Percentiles rank a stretch among this genome's conserved stretches.
Conservation (phyloP, 768 basidiomycete species). For the Neoboletus subvelutipes region DNA sequence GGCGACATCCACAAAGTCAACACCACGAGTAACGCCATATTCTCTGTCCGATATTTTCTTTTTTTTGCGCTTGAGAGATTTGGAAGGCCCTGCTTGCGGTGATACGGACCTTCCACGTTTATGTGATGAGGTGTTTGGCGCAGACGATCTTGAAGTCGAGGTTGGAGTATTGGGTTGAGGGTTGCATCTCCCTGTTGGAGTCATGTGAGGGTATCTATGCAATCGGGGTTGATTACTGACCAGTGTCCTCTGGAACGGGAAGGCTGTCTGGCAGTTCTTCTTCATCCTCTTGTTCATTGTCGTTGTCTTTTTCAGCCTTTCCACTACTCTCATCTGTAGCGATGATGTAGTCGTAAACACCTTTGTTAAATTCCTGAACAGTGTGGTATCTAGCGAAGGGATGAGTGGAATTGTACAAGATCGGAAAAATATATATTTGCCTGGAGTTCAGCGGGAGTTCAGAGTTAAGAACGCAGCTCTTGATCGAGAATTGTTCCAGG, state of each 20-base stretch:
- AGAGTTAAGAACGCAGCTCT: slow-evolving; percentile 93
- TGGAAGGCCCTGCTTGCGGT: slow-evolving; percentile 37
- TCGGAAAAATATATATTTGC: slow-evolving; percentile 30
- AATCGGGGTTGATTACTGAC: slow-evolving; percentile 22
- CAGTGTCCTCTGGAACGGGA: slow-evolving; percentile 23
- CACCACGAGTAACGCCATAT: slow-evolving; percentile 92
- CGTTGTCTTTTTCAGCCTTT: slow-evolving; percentile 49
- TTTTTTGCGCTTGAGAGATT: slow-evolving; percentile 53
- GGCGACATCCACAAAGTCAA: slow-evolving; percentile 95
- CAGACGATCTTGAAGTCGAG: slow-evolving; percentile 12
- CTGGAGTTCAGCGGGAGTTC: slow-evolving; percentile 95
- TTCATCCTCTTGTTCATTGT: slow-evolving; percentile 42
- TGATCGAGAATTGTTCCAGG: slow-evolving; percentile 95
- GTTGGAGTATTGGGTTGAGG: too few relatives aligned
- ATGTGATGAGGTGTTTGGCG: slow-evolving; percentile 21
- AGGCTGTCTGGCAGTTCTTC: slow-evolving; percentile 14
- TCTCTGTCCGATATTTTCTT: slow-evolving; percentile 61
- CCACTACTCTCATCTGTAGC: slow-evolving; percentile 89
- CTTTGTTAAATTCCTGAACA: slow-evolving; percentile 98
- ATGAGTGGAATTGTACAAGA: slow-evolving; percentile 3
- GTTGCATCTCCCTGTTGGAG: slow-evolving; percentile 47
- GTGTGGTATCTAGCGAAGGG: slow-evolving; percentile 71
- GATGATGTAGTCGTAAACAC: slow-evolving; percentile 97
- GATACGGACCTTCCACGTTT: slow-evolving; percentile 62
- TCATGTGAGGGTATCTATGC: slow-evolving; percentile 28